A percentile compares a stretch with the other conserved stretches of the same genome.
These are phyloP conservation scores for Globisporangium cylindrosporum DNA, from an alignment of 352 stramenopile species.

Conservation along the genomic window DNA sequence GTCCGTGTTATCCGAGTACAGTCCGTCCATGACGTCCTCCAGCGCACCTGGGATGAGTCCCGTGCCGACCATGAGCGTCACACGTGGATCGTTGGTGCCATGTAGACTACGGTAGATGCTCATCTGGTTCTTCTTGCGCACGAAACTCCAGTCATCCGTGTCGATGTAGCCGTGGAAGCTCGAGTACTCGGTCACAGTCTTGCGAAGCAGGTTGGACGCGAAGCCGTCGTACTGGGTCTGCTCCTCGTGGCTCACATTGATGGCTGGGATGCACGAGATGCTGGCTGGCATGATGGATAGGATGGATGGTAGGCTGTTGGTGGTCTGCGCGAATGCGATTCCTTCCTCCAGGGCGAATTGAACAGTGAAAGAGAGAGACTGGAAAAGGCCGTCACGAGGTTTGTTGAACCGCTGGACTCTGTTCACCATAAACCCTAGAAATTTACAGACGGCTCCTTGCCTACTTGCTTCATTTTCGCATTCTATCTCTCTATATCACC, in stretches of 20 bases:
- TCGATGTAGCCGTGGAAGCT: slow-evolving; percentile 16
- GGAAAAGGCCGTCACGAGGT: neutral
- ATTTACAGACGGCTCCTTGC: neutral
- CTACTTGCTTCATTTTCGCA: neutral
- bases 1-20: slow-evolving; percentile 21
- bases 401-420: neutral
- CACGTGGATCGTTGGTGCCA: neutral
- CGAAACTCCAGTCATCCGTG: slow-evolving; percentile 12
- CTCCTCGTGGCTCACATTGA: slow-evolving; percentile 7
- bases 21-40: slow-evolving; percentile 34
- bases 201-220: slow-evolving; percentile 7
- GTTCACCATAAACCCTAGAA: neutral
- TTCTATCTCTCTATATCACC: neutral
- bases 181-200: slow-evolving; percentile 14
- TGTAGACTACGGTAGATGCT: slow-evolving; percentile 8
- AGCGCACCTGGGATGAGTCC: slow-evolving; percentile 6
- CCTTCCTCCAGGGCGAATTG: neutral
- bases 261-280: slow-evolving; percentile 11
- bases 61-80: slow-evolving; percentile 13
- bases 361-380: slow-evolving; percentile 4
- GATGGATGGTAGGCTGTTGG: neutral
- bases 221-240: slow-evolving; percentile 14
- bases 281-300: neutral
- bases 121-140: slow-evolving; percentile 16
- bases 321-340: neutral